Evolutionary conservation across 805 yeast species (phyloP), one percentile per base, ranked within the genome.

Genomic region (Wickerhamomyces xylosicus): DNA sequence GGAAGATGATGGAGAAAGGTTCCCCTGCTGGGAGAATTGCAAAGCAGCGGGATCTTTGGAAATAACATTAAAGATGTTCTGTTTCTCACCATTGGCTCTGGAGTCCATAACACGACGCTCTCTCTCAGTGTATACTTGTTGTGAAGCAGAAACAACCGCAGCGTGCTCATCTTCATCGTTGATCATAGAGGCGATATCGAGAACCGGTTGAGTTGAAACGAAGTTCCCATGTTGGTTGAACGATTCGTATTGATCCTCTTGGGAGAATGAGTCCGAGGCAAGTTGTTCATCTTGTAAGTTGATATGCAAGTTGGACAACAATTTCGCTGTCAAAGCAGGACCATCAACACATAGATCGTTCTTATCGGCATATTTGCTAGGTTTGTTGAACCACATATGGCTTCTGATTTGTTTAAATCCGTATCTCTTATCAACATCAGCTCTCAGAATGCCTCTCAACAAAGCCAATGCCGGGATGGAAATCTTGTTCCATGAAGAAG

Each of bases 331-430:
- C 22, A 80, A 56, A 15, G 61, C 52, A 6, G 63, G 46, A 2
- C 85, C 72, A 47, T 79, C 74, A 18, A 59, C 64, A 48, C 85
- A 78, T 42, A 67, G 48, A 0, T 79, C 82, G 31, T 64, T 59
- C 2, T 56, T 49, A 34, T 67, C 62, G 13, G 72, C 61, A 33
- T 74, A 64, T 4, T 58, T 50, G 45, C 72, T 69, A 8, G 59
- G 54, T 36, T 64, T 56, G 13, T 62, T 56, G 32, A 72, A 67
- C 86, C 86, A 80, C 4, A 71, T 71, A 47, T 77, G 82, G 6
- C 54, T 49, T 37, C 65, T 56, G 3, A 78, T 56, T n/a, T 53
- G 59, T 0, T 56, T 57, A 35, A 76, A 41, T 0, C 63, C 46
- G 4, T 64, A 57, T 49, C 87, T 57, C 32, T 62, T 56, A 1